phyloP scores from a whole-genome alignment of 768 basidiomycete species.

The Boletellus ananas region DNA sequence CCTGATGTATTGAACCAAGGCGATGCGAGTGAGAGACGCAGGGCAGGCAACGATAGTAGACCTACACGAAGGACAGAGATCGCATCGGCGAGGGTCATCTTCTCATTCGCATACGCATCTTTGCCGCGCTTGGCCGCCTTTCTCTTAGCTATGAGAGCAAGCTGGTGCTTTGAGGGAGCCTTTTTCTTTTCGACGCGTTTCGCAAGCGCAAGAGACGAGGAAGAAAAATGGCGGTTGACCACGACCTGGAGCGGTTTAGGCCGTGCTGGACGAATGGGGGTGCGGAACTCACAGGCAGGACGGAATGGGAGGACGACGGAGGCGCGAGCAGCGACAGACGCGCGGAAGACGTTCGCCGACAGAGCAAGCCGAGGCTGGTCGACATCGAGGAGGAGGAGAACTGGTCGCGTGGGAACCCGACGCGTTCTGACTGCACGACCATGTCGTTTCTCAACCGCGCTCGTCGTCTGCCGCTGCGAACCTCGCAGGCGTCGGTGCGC shows the following conservation, averaged over 20 bases:
- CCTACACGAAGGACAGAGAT: slow-evolving; percentile 68
- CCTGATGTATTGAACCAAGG: slow-evolving; percentile 40
- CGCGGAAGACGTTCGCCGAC: slow-evolving; percentile 13
- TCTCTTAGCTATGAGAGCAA: slow-evolving; percentile 60
- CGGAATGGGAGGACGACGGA: slow-evolving; percentile 40
- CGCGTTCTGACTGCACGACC: neutral
- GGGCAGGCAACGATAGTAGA: slow-evolving; percentile 8
- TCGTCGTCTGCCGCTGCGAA: slow-evolving; percentile 33
- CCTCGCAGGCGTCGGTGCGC: slow-evolving; percentile 36
- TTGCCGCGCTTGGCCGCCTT: slow-evolving; percentile 52
- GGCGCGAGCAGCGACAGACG: neutral
- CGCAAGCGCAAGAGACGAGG: slow-evolving; percentile 43
- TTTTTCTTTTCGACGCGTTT: slow-evolving; percentile 51
- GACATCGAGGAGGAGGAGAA: slow-evolving; percentile 14
- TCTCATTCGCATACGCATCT: slow-evolving; percentile 59
- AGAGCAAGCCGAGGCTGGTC: slow-evolving; percentile 20
- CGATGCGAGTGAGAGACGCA: neutral
- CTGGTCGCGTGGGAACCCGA: slow-evolving; percentile 23
- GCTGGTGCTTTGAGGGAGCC: slow-evolving; percentile 65
- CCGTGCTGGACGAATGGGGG: neutral
- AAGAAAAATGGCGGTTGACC: slow-evolving; percentile 43
- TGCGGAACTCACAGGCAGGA: slow-evolving; percentile 4
- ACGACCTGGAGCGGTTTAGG: neutral
- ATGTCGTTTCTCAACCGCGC: slow-evolving; percentile 42
- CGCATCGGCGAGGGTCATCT: slow-evolving; percentile 62